phyloP scores from a whole-genome alignment of 306 rosid species.

The Begonia fuchsioides region DNA sequence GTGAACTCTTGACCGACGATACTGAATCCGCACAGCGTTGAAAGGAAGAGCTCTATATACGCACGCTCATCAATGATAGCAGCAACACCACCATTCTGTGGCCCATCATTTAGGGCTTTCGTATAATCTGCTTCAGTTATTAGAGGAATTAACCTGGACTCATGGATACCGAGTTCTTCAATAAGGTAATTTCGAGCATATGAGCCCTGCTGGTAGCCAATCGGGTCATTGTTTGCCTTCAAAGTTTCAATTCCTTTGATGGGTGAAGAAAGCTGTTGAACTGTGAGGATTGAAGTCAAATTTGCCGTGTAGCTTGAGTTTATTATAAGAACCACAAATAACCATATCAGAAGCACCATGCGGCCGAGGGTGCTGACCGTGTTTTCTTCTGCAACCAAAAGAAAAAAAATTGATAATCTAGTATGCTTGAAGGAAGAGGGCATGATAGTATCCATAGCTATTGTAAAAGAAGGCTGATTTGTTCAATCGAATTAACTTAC shows the following conservation, averaged over 20 bases:
- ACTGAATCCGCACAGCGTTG: constrained; percentile 60
- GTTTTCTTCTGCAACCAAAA: constrained; percentile 57
- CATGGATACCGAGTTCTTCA: constrained; percentile 38
- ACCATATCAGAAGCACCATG: constrained; percentile 66
- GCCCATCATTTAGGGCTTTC: constrained; percentile 55
- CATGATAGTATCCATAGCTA: constrained; percentile 7
- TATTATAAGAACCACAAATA: constrained; percentile 85
- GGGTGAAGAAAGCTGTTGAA: constrained; percentile 63
- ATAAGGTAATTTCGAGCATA: constrained; percentile 41
- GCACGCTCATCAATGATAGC: constrained; percentile 80
- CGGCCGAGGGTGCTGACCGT: constrained; percentile 91
- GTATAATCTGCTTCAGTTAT: constrained; percentile 37
- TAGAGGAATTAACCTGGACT: constrained; percentile 65
- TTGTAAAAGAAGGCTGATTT: constrained; percentile 1
- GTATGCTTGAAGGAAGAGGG: too few species aligned
- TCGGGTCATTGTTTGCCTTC: too few species aligned
- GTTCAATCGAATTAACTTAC: constrained; percentile 34
- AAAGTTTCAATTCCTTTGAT: constrained; percentile 72
- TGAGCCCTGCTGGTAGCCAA: too few species aligned
- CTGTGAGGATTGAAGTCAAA: constrained; percentile 94
- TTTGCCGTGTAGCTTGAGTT: constrained; percentile 96
- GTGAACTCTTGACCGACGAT: constrained; percentile 86
- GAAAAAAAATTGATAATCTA: background rate
- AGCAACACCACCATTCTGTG: constrained; percentile 58
- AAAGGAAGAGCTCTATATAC: constrained; percentile 69